Evolutionary conservation across 306 rosid genomes (phyloP), one percentile per base, ranked within the genome.

Genomic region (Cucurbita pepo): DNA sequence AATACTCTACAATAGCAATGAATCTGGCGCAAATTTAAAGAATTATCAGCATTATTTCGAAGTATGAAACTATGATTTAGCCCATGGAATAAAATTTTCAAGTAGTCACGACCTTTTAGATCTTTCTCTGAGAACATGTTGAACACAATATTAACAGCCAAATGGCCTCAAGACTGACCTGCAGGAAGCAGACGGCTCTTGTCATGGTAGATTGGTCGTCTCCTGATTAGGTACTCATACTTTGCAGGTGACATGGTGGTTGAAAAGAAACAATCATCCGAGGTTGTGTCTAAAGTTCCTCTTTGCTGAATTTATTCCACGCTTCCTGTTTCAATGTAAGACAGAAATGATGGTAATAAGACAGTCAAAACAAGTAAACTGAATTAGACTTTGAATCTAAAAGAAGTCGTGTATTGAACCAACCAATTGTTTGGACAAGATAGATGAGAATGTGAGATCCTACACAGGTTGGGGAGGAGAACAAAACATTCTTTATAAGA

Each of bases 251-350:
- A 50, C 57, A 30, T 67, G 56, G 41, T 6, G 54, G 36, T 44
- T 44, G 54, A 65, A 43, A 54, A 65, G 34, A 44, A 44, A 65
- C 38, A 44, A 47, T 38, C 54, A 56, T 72, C 52, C 34, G 12
- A 37, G 53, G 41, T 43, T 43, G 52, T 12, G 53, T 41, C 50
- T 73, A 85, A 57, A 92, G 96, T 81, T 92, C 96, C 83, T 90
- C 96, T 30, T 77, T 81, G 71, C 67, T 84, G 84, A 92, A 90
- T 84, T 87, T 92, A 79, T 59, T 90, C 90, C 89, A 90, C 75
- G 96, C 91, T 86, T 88, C 98, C 96, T 90, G 96, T 90, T 82
- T 77, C 59, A 48, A 51, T 21, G 79, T 36, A 50, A 72, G 37
- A 69, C 14, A 58, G 73, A 30, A 47, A 54, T 12, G 45, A 15